phyloP scores from a whole-genome alignment of 768 basidiomycete genomes.

The Rickenella mellea region DNA sequence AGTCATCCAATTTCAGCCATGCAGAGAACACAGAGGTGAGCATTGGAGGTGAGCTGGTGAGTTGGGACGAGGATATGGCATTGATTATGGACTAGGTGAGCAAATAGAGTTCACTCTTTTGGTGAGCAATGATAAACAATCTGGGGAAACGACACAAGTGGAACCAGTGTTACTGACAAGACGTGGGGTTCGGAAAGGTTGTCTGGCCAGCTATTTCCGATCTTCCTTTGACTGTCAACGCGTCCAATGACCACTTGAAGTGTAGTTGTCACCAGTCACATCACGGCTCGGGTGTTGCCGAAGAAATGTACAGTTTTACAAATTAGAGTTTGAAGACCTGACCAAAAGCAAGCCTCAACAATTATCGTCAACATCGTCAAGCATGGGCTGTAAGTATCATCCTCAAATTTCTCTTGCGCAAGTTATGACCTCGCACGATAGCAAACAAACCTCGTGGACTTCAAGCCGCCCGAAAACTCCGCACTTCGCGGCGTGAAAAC shows the following conservation, averaged over 20 bases:
- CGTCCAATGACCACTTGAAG: not conserved
- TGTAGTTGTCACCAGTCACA: not conserved
- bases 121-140: not conserved
- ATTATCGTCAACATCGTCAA: constrained; percentile 48
- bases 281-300: constrained; percentile 13
- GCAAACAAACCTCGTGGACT: constrained; percentile 99
- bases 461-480: constrained; percentile 97
- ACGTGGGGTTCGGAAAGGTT: too few relatives aligned
- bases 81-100: too few relatives aligned
- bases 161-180: not conserved
- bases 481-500: constrained; percentile 87
- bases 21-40: too few relatives aligned
- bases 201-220: too few relatives aligned
- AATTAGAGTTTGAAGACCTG: constrained; percentile 26
- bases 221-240: not conserved
- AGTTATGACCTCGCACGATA: constrained; percentile 19
- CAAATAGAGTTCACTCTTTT: not conserved
- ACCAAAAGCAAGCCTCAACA: constrained; percentile 16
- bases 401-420: constrained; percentile 4
- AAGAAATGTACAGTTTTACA: constrained; percentile 30
- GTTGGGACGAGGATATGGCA: too few relatives aligned
- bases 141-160: not conserved
- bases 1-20: too few relatives aligned
- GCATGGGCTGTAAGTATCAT: constrained; percentile 69
- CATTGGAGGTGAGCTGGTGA: too few relatives aligned